Conservation (phyloP, 2,329 filamentous ascomycete species). For the Thermothelomyces thermophilus region DNA sequence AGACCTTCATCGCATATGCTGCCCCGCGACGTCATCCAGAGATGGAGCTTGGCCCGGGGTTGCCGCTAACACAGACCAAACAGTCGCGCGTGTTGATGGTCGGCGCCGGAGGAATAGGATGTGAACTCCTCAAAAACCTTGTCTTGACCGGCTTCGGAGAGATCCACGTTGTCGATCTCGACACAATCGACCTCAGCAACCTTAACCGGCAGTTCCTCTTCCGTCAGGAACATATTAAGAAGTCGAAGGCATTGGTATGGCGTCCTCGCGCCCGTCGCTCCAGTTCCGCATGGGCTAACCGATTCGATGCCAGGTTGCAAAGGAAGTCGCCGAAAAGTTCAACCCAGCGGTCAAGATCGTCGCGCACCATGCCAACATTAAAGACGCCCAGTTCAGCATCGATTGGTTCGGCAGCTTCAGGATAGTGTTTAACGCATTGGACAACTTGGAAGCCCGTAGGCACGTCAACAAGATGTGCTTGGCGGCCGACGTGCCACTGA, state of each 20-base stretch:
- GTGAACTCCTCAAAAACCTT: constrained; percentile 94
- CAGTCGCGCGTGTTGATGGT: constrained; percentile 88
- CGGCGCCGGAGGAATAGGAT: constrained; percentile 93
- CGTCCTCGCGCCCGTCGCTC: not conserved
- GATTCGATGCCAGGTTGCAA: constrained; percentile 62
- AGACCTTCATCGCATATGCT: not conserved
- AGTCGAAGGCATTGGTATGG: constrained; percentile 82
- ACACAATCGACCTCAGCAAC: constrained; percentile 97
- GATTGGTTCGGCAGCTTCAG: constrained; percentile 80
- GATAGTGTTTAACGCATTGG: constrained; percentile 92
- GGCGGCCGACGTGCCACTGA: constrained; percentile 79
- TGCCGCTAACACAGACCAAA: constrained; percentile 30
- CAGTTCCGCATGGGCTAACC: constrained; percentile 6
- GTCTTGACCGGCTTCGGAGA: constrained; percentile 87
- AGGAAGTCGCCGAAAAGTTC: constrained; percentile 83
- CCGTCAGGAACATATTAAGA: constrained; percentile 94
- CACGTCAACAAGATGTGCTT: constrained; percentile 98
- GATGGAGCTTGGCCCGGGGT: constrained; percentile 9
- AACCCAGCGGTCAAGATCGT: constrained; percentile 82
- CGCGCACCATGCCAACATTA: constrained; percentile 92
- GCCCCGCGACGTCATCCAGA: constrained; percentile 3
- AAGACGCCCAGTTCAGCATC: constrained; percentile 77
- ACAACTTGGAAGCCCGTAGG: constrained; percentile 87
- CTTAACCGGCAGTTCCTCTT: constrained; percentile 97
- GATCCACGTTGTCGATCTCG: constrained; percentile 91